These are phyloP conservation scores for Hexamita inflata DNA, from an alignment of 208 protist species.

Conservation along the genomic window DNA sequence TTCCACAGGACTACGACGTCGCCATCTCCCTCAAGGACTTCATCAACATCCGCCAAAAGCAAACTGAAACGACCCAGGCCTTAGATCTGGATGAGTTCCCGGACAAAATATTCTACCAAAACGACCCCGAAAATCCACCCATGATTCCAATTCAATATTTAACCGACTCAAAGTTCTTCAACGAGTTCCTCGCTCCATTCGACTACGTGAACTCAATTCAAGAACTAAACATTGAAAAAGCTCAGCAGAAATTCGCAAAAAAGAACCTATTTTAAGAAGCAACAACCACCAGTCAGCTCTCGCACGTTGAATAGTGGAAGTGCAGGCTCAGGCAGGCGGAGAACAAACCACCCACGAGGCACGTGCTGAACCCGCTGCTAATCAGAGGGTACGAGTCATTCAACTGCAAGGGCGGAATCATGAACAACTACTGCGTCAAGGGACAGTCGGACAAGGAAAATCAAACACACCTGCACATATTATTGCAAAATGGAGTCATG, in stretches of 20 bases:
- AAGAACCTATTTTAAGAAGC: too few species aligned
- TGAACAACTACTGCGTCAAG: background rate
- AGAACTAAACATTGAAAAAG: background rate
- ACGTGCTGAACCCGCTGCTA: background rate
- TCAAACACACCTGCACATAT: background rate
- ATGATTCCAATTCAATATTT: background rate
- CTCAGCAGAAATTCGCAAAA: background rate
- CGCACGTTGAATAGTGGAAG: too few species aligned
- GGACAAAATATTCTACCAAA: background rate
- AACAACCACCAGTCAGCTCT: too few species aligned
- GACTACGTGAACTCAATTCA: constrained; percentile 7
- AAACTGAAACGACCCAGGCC: background rate
- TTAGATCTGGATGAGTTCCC: background rate
- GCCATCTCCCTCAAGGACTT: background rate
- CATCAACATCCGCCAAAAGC: background rate
- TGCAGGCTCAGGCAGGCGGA: background rate
- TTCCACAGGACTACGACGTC: background rate
- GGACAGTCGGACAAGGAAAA: background rate
- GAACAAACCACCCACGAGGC: background rate
- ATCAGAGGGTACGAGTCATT: background rate
- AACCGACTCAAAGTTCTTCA: constrained; percentile 11
- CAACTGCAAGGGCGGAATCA: background rate
- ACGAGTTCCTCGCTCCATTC: constrained; percentile 1
- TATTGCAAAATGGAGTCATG: background rate
- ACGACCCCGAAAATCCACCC: background rate